phyloP scores from a whole-genome alignment of 140 eudicot genomes.

The Anethum foeniculum region DNA sequence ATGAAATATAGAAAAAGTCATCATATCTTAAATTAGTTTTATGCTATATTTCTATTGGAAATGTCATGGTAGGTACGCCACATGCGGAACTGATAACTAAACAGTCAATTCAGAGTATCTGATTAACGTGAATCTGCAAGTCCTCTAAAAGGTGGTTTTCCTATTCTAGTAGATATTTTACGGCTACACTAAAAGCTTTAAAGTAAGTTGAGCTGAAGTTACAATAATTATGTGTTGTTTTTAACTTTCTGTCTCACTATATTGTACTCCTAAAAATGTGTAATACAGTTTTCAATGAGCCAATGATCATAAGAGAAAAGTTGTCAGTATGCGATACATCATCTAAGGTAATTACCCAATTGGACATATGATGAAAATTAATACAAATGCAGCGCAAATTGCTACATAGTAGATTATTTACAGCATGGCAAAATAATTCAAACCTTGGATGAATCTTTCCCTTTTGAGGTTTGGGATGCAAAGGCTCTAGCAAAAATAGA shows the following conservation, averaged over 20 bases:
- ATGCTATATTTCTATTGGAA: background rate
- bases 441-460: slow-evolving; percentile 56
- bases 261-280: background rate
- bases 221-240: background rate
- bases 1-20: background rate
- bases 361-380: background rate
- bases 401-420: background rate
- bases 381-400: background rate
- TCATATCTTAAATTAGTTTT: background rate
- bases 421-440: slow-evolving; percentile 8
- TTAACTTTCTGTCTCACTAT: background rate
- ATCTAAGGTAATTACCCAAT: background rate
- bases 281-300: background rate
- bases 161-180: background rate
- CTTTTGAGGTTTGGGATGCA: slow-evolving; percentile 41
- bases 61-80: background rate
- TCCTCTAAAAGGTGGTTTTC: background rate
- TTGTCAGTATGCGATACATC: background rate
- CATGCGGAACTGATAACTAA: background rate
- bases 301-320: background rate
- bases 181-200: background rate
- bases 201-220: background rate
- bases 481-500: slow-evolving; percentile 37
- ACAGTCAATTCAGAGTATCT: background rate
- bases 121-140: background rate